Evolutionary conservation across 2,329 filamentous ascomycete genomes (phyloP).

Genomic region (Huntiella bhutanensis): DNA sequence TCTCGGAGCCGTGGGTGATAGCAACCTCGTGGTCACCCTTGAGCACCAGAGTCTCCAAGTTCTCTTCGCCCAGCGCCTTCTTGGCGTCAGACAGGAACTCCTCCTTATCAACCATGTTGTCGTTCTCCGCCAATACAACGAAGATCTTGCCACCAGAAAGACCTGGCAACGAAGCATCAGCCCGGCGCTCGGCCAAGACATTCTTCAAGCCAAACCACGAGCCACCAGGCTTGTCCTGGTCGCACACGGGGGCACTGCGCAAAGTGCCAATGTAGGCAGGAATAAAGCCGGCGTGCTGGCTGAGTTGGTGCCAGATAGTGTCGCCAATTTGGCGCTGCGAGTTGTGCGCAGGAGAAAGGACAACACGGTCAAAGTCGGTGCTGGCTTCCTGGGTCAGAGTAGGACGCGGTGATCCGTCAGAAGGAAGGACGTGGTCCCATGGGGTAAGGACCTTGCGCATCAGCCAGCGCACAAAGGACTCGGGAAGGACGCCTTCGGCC

Average conservation of each 20-base stretch:
- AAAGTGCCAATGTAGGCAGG: conserved; percentile 53
- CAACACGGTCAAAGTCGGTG: conserved; percentile 24
- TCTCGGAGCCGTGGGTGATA: conserved; percentile 38
- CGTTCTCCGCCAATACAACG: conserved; percentile 45
- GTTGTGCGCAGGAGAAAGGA: conserved; percentile 32
- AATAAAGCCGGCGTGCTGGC: conserved; percentile 47
- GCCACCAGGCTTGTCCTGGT: conserved; percentile 29
- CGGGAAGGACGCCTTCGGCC: conserved; percentile 38
- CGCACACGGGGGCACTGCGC: conserved; percentile 48
- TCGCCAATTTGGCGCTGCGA: conserved; percentile 35
- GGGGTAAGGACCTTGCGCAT: conserved; percentile 31
- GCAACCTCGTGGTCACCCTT: conserved; percentile 53
- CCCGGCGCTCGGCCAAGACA: conserved; percentile 25
- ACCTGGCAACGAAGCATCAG: conserved; percentile 15
- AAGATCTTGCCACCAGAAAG: conserved; percentile 33
- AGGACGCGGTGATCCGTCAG: conserved; percentile 17
- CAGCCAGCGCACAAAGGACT: conserved; percentile 33
- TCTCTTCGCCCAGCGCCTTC: conserved; percentile 35
- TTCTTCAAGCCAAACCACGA: conserved; percentile 40
- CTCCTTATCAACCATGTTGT: conserved; percentile 46
- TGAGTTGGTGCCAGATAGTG: conserved; percentile 52
- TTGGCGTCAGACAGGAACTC: conserved; percentile 45
- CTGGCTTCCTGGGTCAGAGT: conserved; percentile 20
- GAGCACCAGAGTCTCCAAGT: conserved; percentile 34
- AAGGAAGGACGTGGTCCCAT: conserved; percentile 21